phyloP scores from a whole-genome alignment of 176 grass and related monocot species.

The Oryza punctata region DNA sequence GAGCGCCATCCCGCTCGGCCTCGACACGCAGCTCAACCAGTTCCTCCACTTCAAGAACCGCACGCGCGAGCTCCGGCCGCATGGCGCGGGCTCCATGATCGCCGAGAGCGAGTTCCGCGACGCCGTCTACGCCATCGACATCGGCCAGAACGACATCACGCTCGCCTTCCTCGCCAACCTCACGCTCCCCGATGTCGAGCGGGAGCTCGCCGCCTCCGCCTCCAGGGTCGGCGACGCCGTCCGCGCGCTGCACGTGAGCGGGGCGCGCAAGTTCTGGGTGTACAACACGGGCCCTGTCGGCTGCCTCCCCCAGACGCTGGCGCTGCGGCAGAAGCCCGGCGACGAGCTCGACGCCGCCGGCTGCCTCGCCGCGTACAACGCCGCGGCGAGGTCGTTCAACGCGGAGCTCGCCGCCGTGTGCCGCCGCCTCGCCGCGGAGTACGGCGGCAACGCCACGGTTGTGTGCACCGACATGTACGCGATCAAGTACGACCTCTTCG shows the following conservation, averaged over 20 bases:
- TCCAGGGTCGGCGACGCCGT: slow-evolving; percentile 26
- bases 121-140: slow-evolving; percentile 36
- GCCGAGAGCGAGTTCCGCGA: slow-evolving; percentile 6
- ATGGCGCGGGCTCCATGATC: slow-evolving; percentile 21
- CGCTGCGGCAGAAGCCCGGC: slow-evolving; percentile 14
- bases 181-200: slow-evolving; percentile 4
- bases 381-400: slow-evolving; percentile 35
- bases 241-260: slow-evolving; percentile 10
- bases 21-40: slow-evolving; percentile 38
- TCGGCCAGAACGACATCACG: slow-evolving; percentile 34
- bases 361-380: slow-evolving; percentile 34
- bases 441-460: not conserved
- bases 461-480: slow-evolving; percentile 44
- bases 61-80: slow-evolving; percentile 16
- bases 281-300: slow-evolving; percentile 44
- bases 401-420: slow-evolving; percentile 12
- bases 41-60: slow-evolving; percentile 41
- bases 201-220: not conserved
- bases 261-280: slow-evolving; percentile 38
- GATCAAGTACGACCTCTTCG: slow-evolving; percentile 49
- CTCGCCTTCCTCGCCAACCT: slow-evolving; percentile 38
- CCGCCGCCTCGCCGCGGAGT: slow-evolving; percentile 15
- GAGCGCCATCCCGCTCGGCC: slow-evolving; percentile 12
- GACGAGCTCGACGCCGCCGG: slow-evolving; percentile 34
- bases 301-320: slow-evolving; percentile 35